A percentile compares a stretch with the other conserved stretches of the same genome.
These are phyloP conservation scores for Colletotrichum tamarilloi DNA, from an alignment of 2,329 filamentous ascomycete species.

Conservation along the genomic window DNA sequence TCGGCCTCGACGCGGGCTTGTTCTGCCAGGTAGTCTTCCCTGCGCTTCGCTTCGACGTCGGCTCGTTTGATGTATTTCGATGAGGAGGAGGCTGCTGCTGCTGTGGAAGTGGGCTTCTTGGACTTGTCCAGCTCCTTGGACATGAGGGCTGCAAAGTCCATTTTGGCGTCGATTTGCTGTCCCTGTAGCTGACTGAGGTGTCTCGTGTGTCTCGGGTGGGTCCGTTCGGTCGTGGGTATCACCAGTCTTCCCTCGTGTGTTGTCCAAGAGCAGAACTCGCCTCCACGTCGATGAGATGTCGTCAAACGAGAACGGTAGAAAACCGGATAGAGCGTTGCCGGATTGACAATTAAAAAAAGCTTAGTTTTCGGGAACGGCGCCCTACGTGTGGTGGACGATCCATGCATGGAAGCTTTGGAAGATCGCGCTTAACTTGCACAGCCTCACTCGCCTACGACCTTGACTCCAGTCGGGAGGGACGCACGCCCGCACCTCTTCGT, in stretches of 20 bases:
- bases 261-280: not conserved
- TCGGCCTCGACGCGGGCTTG: slow-evolving; percentile 80
- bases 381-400: slow-evolving; percentile 32
- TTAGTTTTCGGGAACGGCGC: slow-evolving; percentile 17
- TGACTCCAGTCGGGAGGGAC: slow-evolving; percentile 31
- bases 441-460: slow-evolving; percentile 36
- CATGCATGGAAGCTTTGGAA: slow-evolving; percentile 35
- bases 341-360: slow-evolving; percentile 17
- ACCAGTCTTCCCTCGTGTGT: not conserved
- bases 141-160: slow-evolving; percentile 98
- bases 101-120: slow-evolving; percentile 57
- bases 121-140: slow-evolving; percentile 89
- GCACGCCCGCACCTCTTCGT: not conserved
- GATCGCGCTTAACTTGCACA: slow-evolving; percentile 36
- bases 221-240: slow-evolving; percentile 6
- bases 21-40: slow-evolving; percentile 83
- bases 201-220: slow-evolving; percentile 5
- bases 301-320: slow-evolving; percentile 9
- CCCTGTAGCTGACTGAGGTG: not conserved
- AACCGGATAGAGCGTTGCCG: slow-evolving; percentile 28
- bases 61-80: slow-evolving; percentile 88
- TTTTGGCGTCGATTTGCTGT: slow-evolving; percentile 53
- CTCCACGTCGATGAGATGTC: slow-evolving; percentile 20
- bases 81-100: slow-evolving; percentile 44
- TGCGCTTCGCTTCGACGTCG: slow-evolving; percentile 85